Conservation (phyloP, 1,284 basidiomycete genomes). For the Vanrija pseudolonga region DNA sequence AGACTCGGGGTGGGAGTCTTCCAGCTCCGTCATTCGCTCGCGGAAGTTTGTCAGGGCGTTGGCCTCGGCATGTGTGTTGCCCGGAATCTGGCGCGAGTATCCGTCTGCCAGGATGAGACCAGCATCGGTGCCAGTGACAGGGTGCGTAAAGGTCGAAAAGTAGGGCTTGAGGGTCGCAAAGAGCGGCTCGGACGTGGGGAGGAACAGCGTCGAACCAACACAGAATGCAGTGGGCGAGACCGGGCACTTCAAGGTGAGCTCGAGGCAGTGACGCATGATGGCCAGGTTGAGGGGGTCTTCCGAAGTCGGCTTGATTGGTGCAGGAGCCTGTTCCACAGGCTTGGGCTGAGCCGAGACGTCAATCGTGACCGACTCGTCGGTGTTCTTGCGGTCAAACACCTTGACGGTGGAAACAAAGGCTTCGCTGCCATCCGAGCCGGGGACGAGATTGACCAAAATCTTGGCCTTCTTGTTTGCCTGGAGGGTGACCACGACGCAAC, state of each 20-base stretch:
- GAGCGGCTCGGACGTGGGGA: constrained; percentile 49
- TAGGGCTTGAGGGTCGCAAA: constrained; percentile 29
- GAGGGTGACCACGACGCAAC: constrained; percentile 26
- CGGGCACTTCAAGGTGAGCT: constrained; percentile 42
- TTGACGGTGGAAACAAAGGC: constrained; percentile 23
- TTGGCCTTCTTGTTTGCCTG: constrained; percentile 42
- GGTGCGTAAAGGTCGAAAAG: constrained; percentile 29
- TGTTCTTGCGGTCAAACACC: constrained; percentile 44
- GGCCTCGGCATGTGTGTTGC: constrained; percentile 97
- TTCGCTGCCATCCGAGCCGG: constrained; percentile 1
- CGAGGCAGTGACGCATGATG: constrained; percentile 44
- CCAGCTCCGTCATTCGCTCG: constrained; percentile 10
- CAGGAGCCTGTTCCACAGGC: background rate
- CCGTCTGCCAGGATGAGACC: constrained; percentile 68
- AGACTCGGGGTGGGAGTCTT: background rate
- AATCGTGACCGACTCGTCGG: constrained; percentile 40
- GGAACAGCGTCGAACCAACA: constrained; percentile 82
- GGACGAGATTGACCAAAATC: constrained; percentile 35
- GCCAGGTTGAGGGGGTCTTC: constrained; percentile 38
- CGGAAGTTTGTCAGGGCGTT: constrained; percentile 80
- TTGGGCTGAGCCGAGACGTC: constrained; percentile 14
- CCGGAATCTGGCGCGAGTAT: constrained; percentile 85
- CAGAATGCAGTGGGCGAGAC: constrained; percentile 76
- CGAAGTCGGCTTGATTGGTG: background rate
- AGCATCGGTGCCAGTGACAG: constrained; percentile 9